These are phyloP conservation scores for Exophiala phaeomuriformis DNA, from an alignment of 2,329 filamentous ascomycete species.

Conservation along the genomic window DNA sequence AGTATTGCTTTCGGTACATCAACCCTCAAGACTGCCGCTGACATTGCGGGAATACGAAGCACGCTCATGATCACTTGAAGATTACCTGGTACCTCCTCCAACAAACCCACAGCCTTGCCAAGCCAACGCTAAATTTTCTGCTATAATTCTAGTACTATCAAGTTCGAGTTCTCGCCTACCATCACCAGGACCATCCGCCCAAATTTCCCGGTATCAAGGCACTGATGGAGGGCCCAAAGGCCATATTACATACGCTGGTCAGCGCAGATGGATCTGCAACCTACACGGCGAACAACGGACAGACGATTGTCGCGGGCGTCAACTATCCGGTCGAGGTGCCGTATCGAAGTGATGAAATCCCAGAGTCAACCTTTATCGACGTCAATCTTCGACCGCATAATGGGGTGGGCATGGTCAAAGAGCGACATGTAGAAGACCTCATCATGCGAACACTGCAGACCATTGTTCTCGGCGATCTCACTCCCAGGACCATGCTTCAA, in stretches of 20 bases:
- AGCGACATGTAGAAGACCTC: conserved; percentile 69
- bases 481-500: conserved; percentile 38
- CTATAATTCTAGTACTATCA: neutral
- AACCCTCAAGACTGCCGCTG: no score
- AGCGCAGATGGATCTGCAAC: conserved; percentile 25
- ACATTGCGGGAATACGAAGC: neutral
- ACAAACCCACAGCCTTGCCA: conserved; percentile 5
- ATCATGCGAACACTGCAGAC: conserved; percentile 34
- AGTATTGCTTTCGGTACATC: no score
- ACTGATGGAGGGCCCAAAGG: conserved; percentile 14
- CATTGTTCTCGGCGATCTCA: conserved; percentile 39
- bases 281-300: conserved; percentile 52
- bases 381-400: conserved; percentile 80
- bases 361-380: conserved; percentile 84
- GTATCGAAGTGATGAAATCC: conserved; percentile 74
- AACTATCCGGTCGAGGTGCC: conserved; percentile 88
- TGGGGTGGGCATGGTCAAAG: conserved; percentile 75
- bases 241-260: conserved; percentile 17
- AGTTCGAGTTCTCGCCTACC: neutral
- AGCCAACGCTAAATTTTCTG: neutral
- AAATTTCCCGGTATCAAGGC: conserved; percentile 8
- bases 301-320: conserved; percentile 74
- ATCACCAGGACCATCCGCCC: neutral
- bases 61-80: neutral
- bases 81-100: neutral